These are phyloP conservation scores for Camellia japonica DNA, from an alignment of 148 eudicot species.

Conservation along the genomic window DNA sequence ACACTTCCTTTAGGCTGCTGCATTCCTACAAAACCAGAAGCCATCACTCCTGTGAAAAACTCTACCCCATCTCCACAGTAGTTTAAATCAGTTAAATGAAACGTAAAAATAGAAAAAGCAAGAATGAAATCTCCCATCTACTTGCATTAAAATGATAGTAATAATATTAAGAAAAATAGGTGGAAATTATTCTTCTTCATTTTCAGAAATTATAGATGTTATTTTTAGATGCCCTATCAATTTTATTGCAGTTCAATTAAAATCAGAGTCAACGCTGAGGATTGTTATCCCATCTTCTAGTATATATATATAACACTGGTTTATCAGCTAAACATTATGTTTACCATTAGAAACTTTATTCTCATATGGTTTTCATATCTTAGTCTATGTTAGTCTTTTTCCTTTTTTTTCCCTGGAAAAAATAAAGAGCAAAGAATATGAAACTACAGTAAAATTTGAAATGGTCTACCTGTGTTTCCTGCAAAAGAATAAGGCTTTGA, in stretches of 20 bases:
- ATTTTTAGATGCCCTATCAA: neutral
- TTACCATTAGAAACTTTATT: neutral
- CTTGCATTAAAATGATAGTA: neutral
- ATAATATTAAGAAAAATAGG: neutral
- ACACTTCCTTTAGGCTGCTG: slow-evolving; percentile 32
- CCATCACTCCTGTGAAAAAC: slow-evolving; percentile 1
- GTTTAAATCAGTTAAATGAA: neutral
- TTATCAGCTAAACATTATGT: no score
- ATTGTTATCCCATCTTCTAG: neutral
- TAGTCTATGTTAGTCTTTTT: neutral
- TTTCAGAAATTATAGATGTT: neutral
- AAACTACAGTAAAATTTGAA: neutral
- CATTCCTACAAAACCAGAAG: slow-evolving; percentile 28
- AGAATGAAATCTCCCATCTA: neutral
- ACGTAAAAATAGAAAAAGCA: neutral
- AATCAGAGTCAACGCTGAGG: neutral
- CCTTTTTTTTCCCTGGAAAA: neutral
- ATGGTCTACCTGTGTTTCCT: slow-evolving; percentile 37
- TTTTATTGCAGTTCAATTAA: neutral
- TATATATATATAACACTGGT: neutral
- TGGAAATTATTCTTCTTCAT: neutral
- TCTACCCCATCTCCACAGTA: neutral
- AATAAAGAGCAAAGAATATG: neutral
- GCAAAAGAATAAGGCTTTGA: slow-evolving; percentile 36
- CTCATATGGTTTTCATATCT: neutral